phyloP scores from a whole-genome alignment of 2,329 filamentous ascomycete genomes.

The Stagonosporopsis cucurbitacearum region DNA sequence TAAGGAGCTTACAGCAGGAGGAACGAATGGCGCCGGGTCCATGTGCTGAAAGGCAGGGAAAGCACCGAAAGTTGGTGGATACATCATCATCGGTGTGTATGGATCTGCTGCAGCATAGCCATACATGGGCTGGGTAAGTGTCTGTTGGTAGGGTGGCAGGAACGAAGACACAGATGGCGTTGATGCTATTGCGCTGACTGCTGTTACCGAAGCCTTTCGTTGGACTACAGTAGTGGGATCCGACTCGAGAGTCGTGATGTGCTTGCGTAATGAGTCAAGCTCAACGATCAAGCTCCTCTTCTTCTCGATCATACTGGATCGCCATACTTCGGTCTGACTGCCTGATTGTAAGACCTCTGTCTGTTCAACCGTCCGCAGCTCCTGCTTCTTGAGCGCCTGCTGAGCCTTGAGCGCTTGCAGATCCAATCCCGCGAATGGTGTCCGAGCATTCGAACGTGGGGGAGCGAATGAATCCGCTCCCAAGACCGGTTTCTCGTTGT shows the following conservation, averaged over 20 bases:
- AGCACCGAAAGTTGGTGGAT: slow-evolving; percentile 30
- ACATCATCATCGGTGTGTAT: slow-evolving; percentile 39
- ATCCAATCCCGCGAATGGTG: slow-evolving; percentile 33
- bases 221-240: slow-evolving; percentile 17
- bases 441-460: slow-evolving; percentile 27
- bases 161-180: slow-evolving; percentile 25
- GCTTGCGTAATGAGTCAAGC: slow-evolving; percentile 45
- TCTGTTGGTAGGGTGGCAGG: slow-evolving; percentile 34
- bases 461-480: slow-evolving; percentile 20
- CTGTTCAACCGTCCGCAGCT: slow-evolving; percentile 46
- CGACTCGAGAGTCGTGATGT: slow-evolving; percentile 38
- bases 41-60: slow-evolving; percentile 26
- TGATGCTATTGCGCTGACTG: slow-evolving; percentile 12
- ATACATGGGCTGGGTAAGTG: slow-evolving; percentile 34
- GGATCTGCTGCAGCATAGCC: slow-evolving; percentile 29
- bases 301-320: slow-evolving; percentile 43
- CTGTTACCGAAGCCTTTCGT: neutral
- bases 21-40: slow-evolving; percentile 34
- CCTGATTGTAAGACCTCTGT: slow-evolving; percentile 45
- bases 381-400: slow-evolving; percentile 41
- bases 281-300: slow-evolving; percentile 47
- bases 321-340: slow-evolving; percentile 43
- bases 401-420: slow-evolving; percentile 36
- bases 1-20: slow-evolving; percentile 19
- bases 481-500: slow-evolving; percentile 22